These are phyloP conservation scores for Cutaneotrichosporon sp. DNA, from an alignment of 1,284 basidiomycete species.

Conservation along the genomic window DNA sequence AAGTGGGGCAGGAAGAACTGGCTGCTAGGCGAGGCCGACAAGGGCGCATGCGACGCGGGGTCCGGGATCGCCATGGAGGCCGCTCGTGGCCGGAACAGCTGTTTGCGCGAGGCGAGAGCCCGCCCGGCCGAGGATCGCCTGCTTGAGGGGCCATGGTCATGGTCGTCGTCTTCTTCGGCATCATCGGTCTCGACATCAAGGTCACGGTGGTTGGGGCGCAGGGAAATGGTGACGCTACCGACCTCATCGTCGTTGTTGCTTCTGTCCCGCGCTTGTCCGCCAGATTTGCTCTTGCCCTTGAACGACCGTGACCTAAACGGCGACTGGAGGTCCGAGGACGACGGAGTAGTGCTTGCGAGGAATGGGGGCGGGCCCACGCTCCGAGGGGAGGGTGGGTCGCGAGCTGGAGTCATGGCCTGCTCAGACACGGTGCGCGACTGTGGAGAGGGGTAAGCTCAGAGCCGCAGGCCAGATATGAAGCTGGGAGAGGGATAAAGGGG, in stretches of 20 bases:
- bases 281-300: slow-evolving; percentile 2
- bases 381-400: slow-evolving; percentile 4
- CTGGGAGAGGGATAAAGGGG: not conserved
- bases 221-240: slow-evolving; percentile 39
- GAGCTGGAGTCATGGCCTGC: slow-evolving; percentile 6
- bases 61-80: slow-evolving; percentile 34
- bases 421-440: slow-evolving; percentile 7
- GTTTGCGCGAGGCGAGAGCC: slow-evolving; percentile 10
- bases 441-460: not conserved
- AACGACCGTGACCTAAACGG: slow-evolving; percentile 2
- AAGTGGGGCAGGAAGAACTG: slow-evolving; percentile 49
- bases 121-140: slow-evolving; percentile 11
- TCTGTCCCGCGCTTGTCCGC: not conserved
- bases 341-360: not conserved
- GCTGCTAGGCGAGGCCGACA: slow-evolving; percentile 4
- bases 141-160: not conserved
- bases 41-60: slow-evolving; percentile 4
- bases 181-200: slow-evolving; percentile 26
- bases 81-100: slow-evolving; percentile 24
- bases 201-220: slow-evolving; percentile 23
- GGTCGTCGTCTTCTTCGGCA: slow-evolving; percentile 14
- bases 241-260: slow-evolving; percentile 20
- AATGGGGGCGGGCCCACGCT: not conserved
- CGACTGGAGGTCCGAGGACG: not conserved
- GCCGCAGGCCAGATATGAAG: no score